A percentile compares a stretch with the other conserved stretches of the same genome.
These are phyloP conservation scores for Tricholomella constricta DNA, from an alignment of 768 basidiomycete genomes.

Conservation along the genomic window DNA sequence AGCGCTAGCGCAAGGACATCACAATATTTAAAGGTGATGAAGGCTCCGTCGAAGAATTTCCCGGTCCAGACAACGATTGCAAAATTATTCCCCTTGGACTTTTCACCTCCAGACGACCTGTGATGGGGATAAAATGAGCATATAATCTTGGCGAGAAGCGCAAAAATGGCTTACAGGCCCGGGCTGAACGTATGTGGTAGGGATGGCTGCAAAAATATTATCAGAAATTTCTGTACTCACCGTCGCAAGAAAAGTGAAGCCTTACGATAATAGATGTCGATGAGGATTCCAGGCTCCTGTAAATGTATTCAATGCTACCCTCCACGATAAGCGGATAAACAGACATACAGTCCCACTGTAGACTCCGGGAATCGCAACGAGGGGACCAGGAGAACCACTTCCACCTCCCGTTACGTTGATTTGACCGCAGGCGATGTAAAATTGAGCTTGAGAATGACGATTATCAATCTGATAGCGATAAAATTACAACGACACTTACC, in stretches of 20 bases:
- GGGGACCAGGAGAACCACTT: slow-evolving; percentile 16
- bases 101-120: slow-evolving; percentile 13
- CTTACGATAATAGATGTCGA: slow-evolving; percentile 16
- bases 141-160: neutral
- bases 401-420: slow-evolving; percentile 22
- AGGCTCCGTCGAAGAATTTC: too few relatives aligned
- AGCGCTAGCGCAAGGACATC: too few relatives aligned
- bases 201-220: slow-evolving; percentile 2
- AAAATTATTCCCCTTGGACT: neutral
- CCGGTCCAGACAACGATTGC: too few relatives aligned
- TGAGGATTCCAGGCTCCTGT: slow-evolving; percentile 14
- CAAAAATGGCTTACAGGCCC: slow-evolving; percentile 10
- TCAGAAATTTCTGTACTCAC: neutral
- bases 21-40: too few relatives aligned
- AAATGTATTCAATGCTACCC: neutral
- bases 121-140: neutral
- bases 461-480: neutral
- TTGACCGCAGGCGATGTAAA: slow-evolving; percentile 22
- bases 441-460: slow-evolving; percentile 14
- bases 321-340: neutral
- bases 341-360: slow-evolving; percentile 12
- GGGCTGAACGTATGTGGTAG: slow-evolving; percentile 13
- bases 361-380: slow-evolving; percentile 20
- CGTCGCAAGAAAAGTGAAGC: neutral
- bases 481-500: neutral